Percentiles rank a stretch among this genome's conserved stretches.
Evolutionary conservation across 2,329 filamentous ascomycete species (phyloP).

Genomic region (Gyromitra esculenta): DNA sequence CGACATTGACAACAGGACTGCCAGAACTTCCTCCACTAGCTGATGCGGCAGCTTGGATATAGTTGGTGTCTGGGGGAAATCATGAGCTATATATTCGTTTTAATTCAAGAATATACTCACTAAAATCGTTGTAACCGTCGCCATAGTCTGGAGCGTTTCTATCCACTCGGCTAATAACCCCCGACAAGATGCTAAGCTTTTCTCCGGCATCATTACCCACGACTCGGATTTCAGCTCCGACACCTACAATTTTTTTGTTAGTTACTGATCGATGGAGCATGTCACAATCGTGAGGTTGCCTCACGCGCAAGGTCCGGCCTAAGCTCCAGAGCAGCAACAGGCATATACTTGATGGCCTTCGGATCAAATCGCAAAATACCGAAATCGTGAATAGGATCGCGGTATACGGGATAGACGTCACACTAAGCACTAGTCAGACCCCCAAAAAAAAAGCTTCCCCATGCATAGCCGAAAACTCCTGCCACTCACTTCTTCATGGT

Average conservation of each 20-base stretch:
- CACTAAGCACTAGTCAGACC: slow-evolving; percentile 68
- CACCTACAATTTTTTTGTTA: slow-evolving; percentile 61
- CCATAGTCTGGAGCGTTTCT: slow-evolving; percentile 97
- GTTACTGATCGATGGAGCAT: slow-evolving; percentile 3
- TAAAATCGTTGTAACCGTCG: slow-evolving; percentile 98
- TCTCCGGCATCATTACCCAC: slow-evolving; percentile 99
- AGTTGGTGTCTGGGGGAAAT: slow-evolving; percentile 72
- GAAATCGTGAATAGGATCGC: slow-evolving; percentile 98
- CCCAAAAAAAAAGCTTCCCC: slow-evolving; percentile 26
- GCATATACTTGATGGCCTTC: slow-evolving; percentile 96
- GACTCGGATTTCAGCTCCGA: slow-evolving; percentile 93
- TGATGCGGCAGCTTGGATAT: slow-evolving; percentile 97
- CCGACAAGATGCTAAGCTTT: slow-evolving; percentile 96
- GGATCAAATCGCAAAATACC: slow-evolving; percentile 97
- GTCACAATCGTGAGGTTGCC: slow-evolving; percentile 14
- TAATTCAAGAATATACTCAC: slow-evolving; percentile 62
- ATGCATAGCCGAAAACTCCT: background rate
- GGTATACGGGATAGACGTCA: slow-evolving; percentile 95
- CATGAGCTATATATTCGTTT: slow-evolving; percentile 16
- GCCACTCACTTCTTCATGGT: slow-evolving; percentile 78
- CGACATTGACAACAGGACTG: slow-evolving; percentile 94
- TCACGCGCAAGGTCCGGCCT: slow-evolving; percentile 78
- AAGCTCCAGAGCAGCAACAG: slow-evolving; percentile 79
- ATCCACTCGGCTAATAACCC: slow-evolving; percentile 94
- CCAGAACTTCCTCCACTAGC: slow-evolving; percentile 98